A percentile compares a stretch with the other conserved stretches of the same genome.
phyloP scores from a whole-genome alignment of 2,329 filamentous ascomycete genomes.

The Pseudopithomyces maydicus region DNA sequence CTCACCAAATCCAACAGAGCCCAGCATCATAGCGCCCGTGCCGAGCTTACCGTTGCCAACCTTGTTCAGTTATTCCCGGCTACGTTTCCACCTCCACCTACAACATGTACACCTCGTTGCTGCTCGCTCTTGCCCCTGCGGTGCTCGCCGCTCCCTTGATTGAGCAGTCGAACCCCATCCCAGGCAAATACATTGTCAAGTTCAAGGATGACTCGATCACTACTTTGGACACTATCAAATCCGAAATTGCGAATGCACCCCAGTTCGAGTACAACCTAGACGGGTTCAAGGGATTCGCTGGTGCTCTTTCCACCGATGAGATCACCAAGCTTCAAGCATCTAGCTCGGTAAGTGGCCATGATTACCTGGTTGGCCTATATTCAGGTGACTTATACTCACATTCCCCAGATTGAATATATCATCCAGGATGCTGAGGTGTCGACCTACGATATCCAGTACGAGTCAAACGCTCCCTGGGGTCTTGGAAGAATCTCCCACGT shows the following conservation, averaged over 20 bases:
- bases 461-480: constrained; percentile 47
- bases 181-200: constrained; percentile 53
- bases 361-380: neutral
- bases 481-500: constrained; percentile 45
- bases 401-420: constrained; percentile 39
- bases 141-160: constrained; percentile 47
- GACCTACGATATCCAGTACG: constrained; percentile 34
- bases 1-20: constrained; percentile 10
- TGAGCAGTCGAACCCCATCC: constrained; percentile 36
- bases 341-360: constrained; percentile 22
- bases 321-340: constrained; percentile 29
- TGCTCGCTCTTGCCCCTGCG: constrained; percentile 42
- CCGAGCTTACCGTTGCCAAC: neutral
- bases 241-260: constrained; percentile 22
- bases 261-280: constrained; percentile 41
- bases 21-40: neutral
- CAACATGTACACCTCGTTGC: constrained; percentile 40
- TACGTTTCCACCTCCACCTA: neutral
- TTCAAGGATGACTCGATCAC: constrained; percentile 39
- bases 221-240: constrained; percentile 23
- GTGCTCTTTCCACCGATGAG: constrained; percentile 33
- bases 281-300: constrained; percentile 46
- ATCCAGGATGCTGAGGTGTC: constrained; percentile 39
- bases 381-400: neutral
- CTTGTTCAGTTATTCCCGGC: neutral